Evolutionary conservation across 2,329 filamentous ascomycete species (phyloP), one percentile per base, ranked within the genome.

Genomic region (Zymoseptoria pseudotritici): DNA sequence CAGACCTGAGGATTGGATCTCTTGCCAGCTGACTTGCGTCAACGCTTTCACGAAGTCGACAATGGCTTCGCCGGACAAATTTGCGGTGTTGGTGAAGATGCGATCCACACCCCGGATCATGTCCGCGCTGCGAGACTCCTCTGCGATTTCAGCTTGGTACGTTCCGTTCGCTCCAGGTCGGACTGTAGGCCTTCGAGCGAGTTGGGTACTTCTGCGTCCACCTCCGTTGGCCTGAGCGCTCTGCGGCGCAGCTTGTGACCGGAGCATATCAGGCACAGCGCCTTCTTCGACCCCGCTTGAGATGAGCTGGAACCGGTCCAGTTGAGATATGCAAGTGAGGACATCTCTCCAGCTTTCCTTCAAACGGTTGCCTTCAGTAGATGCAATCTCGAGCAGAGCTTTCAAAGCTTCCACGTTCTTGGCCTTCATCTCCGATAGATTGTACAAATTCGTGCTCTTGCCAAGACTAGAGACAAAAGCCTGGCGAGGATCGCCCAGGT

Each of bases 21-120:
- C 94, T 71, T 97, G 93, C 94, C 94, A 97, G 75, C 93, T 97
- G 65, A 99, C 93, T 72, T 97, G 91, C 7, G 90, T 96, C 60
- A 99, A 77, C 0, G 94, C 92, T 58, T 87, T 86, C 55, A 96
- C 93, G 73, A 99, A 99, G 73, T 96, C 88, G 1, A 97, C 89
- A 69, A 99, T 99, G 2, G 93, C 92, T 66, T 97, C 91, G 61
- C 92, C 92, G 4, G 89, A 92, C 2, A 99, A 82, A 67, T 95
- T 92, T 8, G 92, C 93, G 0, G 94, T 97, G 71, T 95, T 96
- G 54, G 91, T 96, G 72, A 99, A 99, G 69, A 99, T 97, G 49
- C 91, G 85, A 74, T 99, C 95, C 3, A 99, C 92, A 24, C 89
- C 88, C 68, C 92, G 90, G 67, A 97, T 86, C 68, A 97, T 91